These are phyloP conservation scores for Claviceps pazoutovae DNA, from an alignment of 2,329 filamentous ascomycete genomes.

Conservation along the genomic window DNA sequence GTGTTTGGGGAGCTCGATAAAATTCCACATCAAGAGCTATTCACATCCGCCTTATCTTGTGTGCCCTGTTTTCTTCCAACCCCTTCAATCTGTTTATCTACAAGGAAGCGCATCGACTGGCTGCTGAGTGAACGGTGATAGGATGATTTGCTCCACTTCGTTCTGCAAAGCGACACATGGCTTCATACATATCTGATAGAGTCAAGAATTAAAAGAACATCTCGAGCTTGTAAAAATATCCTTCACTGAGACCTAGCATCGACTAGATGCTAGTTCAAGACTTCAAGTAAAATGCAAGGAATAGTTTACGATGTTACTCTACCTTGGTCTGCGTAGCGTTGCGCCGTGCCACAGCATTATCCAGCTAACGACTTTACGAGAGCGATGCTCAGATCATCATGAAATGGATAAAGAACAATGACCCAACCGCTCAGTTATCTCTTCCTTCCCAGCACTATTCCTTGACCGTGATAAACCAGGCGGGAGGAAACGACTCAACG, in stretches of 20 bases:
- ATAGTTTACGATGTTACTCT: slow-evolving; percentile 1
- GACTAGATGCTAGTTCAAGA: neutral
- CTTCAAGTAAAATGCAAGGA: neutral
- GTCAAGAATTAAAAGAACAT: neutral
- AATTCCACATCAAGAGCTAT: neutral
- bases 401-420: neutral
- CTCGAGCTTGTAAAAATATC: neutral
- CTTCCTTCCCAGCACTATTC: neutral
- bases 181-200: neutral
- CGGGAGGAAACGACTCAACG: neutral
- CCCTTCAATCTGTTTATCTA: neutral
- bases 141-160: neutral
- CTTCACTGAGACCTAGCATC: neutral
- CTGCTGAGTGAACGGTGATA: neutral
- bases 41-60: neutral
- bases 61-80: neutral
- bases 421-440: neutral
- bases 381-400: neutral
- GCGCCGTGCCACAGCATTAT: neutral
- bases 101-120: neutral
- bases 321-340: neutral
- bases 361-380: neutral
- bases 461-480: neutral
- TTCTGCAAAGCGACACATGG: neutral
- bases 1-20: neutral